Evolutionary conservation across 768 basidiomycete genomes (phyloP), one percentile per base, ranked within the genome.

Genomic region (Trametes cubensis): DNA sequence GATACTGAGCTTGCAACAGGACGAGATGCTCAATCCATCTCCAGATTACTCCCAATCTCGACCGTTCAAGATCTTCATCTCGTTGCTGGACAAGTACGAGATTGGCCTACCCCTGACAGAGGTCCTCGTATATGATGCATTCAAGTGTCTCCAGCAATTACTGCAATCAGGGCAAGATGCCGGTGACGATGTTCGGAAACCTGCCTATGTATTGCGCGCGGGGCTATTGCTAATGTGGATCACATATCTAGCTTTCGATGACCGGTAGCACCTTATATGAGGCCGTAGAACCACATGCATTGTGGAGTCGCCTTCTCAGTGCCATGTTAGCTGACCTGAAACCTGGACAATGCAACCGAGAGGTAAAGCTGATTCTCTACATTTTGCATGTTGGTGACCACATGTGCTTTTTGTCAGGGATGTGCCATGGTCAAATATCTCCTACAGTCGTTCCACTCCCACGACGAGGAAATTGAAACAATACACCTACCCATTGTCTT

Each of bases 21-120:
- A 81, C 47, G 92, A 95, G 64, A 94, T 95, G 91, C 79, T 84
- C 62, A 75, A 80, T 13, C 87, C 88, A 2, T 86, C 86, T 2
- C 81, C 83, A 52, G 86, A 87, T 60, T 94, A 93, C 66, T 79
- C 89, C 0, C 87, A 88, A 63, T 89, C 90, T 4, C 79, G 92
- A 25, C 94, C 97, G 0, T 98, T 95, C 83, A 96, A 95, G 75
- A 90, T 98, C 38, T 95, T 97, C 73, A 88, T 98, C 23, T 95
- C 94, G 1, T 74, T 98, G 18, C 78, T 98, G 66, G 97, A 99
- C 74, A 97, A 97, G 73, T 98, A 94, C 92, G 97, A 98, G 73
- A 89, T 98, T 47, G 96, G 96, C 5, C 84, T 83, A 8, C 80
- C 83, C 0, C 74, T 99, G 26, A 94, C 94, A 0, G 89, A 94